Evolutionary conservation across 345 rosid genomes (phyloP).

Genomic region (Capsella bursapastoris): DNA sequence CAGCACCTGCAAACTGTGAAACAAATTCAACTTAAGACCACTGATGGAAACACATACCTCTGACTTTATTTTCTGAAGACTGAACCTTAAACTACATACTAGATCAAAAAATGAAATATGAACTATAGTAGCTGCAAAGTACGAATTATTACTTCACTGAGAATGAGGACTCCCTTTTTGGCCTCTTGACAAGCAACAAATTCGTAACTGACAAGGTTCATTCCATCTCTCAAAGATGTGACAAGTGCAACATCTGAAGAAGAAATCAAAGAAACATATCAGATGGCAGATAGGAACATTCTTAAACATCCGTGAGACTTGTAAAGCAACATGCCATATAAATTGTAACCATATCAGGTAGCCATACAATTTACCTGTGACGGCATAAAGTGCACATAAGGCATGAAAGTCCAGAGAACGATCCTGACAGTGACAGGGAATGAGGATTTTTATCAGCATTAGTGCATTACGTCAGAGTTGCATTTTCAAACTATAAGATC

Average conservation of each 20-base stretch:
- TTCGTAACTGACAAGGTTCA: conserved; percentile 99
- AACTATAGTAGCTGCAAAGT: conserved; percentile 13
- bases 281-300: conserved; percentile 25
- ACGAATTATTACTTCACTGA: conserved; percentile 80
- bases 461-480: neutral
- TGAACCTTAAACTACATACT: conserved; percentile 3
- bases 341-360: conserved; percentile 22
- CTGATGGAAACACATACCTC: neutral
- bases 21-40: conserved; percentile 24
- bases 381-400: conserved; percentile 92
- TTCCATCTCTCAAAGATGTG: conserved; percentile 97
- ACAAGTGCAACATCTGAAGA: conserved; percentile 93
- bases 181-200: conserved; percentile 98
- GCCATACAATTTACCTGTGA: conserved; percentile 69
- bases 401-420: conserved; percentile 90
- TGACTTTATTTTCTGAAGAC: neutral
- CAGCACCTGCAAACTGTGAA: conserved; percentile 97
- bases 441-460: conserved; percentile 35
- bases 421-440: conserved; percentile 70
- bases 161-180: conserved; percentile 98
- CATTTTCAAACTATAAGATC: conserved; percentile 22
- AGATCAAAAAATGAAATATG: no score
- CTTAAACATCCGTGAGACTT: conserved; percentile 7
- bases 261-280: conserved; percentile 16
- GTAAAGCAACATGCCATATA: conserved; percentile 19